These are phyloP conservation scores for Sphaceloma murrayae DNA, from an alignment of 2,329 filamentous ascomycete species.

Conservation along the genomic window DNA sequence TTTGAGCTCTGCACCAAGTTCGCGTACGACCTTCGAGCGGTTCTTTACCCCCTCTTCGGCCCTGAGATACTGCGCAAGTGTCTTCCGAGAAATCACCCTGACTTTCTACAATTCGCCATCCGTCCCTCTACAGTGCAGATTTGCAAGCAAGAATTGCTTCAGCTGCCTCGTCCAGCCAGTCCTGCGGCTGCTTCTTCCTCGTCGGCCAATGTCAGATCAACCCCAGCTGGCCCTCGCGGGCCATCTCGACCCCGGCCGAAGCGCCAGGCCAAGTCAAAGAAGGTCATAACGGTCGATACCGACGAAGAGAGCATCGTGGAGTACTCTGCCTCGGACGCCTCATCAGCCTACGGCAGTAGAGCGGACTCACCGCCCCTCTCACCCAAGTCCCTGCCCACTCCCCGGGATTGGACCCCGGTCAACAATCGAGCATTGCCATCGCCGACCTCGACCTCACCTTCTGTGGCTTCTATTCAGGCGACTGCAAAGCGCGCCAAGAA, in stretches of 20 bases:
- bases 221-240: neutral
- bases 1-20: conserved; percentile 82
- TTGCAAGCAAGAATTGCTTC: neutral
- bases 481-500: neutral
- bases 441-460: too few species aligned
- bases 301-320: conserved; percentile 8
- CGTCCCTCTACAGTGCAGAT: neutral
- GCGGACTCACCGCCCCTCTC: conserved; percentile 6
- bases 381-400: conserved; percentile 1
- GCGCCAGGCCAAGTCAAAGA: conserved; percentile 13
- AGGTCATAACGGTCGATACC: neutral
- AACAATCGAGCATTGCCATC: conserved; percentile 6
- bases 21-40: conserved; percentile 73
- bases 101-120: conserved; percentile 38
- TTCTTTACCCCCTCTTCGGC: conserved; percentile 84
- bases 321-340: conserved; percentile 1
- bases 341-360: neutral
- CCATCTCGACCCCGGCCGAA: conserved; percentile 7
- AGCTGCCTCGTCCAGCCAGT: neutral
- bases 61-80: conserved; percentile 68
- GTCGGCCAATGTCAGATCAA: too few species aligned
- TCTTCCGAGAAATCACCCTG: conserved; percentile 50
- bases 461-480: neutral
- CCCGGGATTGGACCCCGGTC: neutral
- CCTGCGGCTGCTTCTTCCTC: neutral